Base-by-base conservation (phyloP, 257 asterid species). In the Przewalskia tangutica region DNA sequence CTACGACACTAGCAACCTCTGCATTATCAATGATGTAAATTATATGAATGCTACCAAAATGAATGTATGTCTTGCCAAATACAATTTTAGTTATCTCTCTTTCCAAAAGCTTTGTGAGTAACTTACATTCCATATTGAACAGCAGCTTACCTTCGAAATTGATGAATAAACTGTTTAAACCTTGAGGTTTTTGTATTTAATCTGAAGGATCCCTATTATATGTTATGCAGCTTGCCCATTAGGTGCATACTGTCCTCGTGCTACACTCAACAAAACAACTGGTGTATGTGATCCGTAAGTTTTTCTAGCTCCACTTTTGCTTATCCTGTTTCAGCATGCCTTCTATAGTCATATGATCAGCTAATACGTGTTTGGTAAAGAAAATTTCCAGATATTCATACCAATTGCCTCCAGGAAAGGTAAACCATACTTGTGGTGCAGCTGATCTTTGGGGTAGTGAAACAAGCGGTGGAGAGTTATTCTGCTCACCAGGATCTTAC, bases 211-310 rank as follows among this genome's bases (percentile, higher is more conserved):
- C 80, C 63, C 46, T 84, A 58, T 8, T 85, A 23, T 65, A 40
- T 82, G 48, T 82, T 51, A 64, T 90, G 88, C 83, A 96, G 99
- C 99, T 85, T 96, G 99, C 82, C 99, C 99, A 18, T 77, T 94
- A 84, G 99, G 99, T 67, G 88, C 99, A 71, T 93, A 88, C 84
- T 96, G 99, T 85, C 98, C 99, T 4, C 89, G 71, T 77, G 92
- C 95, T 54, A 83, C 78, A 75, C 91, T 91, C 79, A 91, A 94
- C 78, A 81, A 87, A 86, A 79, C 86, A 76, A 86, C 93, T 46
- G 99, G 98, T 79, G 78, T 76, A 80, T 96, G 99, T 87, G 95
- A 91, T 55, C 99, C 99, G 99, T 96, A 90, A 96, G 99, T 90
- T 85, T 90, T 86, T 67, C 82, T 84, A 60, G 80, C 17, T 80